Percentiles rank a stretch among this genome's conserved stretches.
Evolutionary conservation across 768 basidiomycete species (phyloP).

Genomic region (Termitomyces sp.): DNA sequence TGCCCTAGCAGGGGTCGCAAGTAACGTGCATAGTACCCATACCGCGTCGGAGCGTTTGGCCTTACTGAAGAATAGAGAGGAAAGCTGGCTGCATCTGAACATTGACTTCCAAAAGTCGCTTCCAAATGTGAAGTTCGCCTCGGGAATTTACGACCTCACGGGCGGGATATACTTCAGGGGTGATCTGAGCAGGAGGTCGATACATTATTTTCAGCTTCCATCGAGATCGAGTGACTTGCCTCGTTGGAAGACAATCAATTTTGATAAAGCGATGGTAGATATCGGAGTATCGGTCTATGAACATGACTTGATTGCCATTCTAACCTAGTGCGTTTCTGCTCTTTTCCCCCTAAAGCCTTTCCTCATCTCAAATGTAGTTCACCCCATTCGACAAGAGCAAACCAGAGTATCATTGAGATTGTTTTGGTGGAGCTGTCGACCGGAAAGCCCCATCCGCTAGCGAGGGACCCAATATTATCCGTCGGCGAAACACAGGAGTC

Average conservation of each 20-base stretch:
- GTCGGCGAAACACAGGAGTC: constrained; percentile 17
- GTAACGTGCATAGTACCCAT: constrained; percentile 19
- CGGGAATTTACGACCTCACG: constrained; percentile 37
- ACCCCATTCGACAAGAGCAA: not conserved
- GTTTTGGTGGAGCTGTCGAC: constrained; percentile 4
- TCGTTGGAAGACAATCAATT: constrained; percentile 24
- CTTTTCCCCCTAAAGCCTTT: not conserved
- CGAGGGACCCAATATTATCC: constrained; percentile 17
- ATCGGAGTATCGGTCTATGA: constrained; percentile 37
- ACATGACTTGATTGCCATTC: constrained; percentile 36
- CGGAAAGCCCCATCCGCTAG: constrained; percentile 11
- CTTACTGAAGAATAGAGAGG: constrained; percentile 20
- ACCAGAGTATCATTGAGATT: constrained; percentile 1
- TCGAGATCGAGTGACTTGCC: constrained; percentile 17
- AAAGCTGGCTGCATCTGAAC: constrained; percentile 25
- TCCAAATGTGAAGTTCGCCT: constrained; percentile 22
- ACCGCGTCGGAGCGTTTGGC: constrained; percentile 19
- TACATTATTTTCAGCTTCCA: constrained; percentile 31
- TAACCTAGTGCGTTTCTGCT: constrained; percentile 31
- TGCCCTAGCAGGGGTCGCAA: constrained; percentile 19
- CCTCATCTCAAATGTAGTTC: not conserved
- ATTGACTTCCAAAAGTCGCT: constrained; percentile 22
- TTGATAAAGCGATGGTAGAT: constrained; percentile 30
- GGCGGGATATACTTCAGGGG: constrained; percentile 36
- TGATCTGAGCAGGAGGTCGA: constrained; percentile 14